Evolutionary conservation across 2,329 filamentous ascomycete genomes (phyloP).

Genomic region (Neoarthrinium moseri): DNA sequence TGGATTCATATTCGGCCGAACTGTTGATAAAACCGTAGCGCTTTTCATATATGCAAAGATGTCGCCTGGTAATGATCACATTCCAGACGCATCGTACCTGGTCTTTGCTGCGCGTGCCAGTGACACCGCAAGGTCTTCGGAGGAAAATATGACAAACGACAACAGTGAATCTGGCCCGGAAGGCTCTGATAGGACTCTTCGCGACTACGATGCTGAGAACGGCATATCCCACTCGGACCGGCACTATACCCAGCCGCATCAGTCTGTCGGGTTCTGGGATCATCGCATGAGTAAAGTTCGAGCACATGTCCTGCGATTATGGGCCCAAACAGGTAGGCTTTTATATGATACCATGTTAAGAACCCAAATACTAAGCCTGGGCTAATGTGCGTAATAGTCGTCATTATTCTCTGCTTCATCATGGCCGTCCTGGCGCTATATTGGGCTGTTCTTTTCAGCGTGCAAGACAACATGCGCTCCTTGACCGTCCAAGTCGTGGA

Average conservation of each 20-base stretch:
- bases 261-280: constrained; percentile 45
- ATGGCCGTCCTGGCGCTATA: constrained; percentile 57
- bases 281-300: constrained; percentile 27
- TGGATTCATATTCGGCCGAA: too few relatives aligned
- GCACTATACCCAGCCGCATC: constrained; percentile 16
- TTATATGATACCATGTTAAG: background rate
- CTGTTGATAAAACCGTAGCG: too few relatives aligned
- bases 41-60: too few relatives aligned
- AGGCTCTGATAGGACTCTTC: background rate
- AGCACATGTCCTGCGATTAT: constrained; percentile 22
- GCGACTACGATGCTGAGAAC: background rate
- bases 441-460: constrained; percentile 56
- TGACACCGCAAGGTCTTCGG: too few relatives aligned
- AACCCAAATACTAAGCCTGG: background rate
- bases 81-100: too few relatives aligned
- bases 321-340: constrained; percentile 23
- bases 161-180: background rate
- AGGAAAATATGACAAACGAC: too few relatives aligned
- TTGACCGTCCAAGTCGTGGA: constrained; percentile 60
- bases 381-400: too few relatives aligned
- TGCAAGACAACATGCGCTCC: constrained; percentile 44
- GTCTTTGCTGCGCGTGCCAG: too few relatives aligned
- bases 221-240: background rate
- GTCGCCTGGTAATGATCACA: too few relatives aligned
- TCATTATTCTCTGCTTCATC: constrained; percentile 55